Base-by-base conservation (phyloP, 192 early-diverging fungal genomes). In the Coemansia sp. region DNA sequence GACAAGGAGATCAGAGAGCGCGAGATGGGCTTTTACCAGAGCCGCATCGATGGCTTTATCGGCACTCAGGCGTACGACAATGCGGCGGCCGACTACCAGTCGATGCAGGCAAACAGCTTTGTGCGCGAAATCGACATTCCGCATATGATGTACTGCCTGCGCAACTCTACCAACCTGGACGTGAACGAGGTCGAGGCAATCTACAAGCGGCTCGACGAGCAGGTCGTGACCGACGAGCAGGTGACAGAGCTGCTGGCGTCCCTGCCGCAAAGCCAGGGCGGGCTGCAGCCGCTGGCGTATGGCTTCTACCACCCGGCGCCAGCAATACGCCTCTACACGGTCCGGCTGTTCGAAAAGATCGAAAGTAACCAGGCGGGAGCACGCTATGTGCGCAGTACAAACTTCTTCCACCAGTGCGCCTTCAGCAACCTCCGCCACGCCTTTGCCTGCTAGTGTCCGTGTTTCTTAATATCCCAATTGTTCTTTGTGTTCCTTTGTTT, bases 21-120 rank as follows among this genome's bases (percentile, higher is more conserved):
- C 36, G 94, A 96, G 67, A 70, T 96, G n/a, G 54, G 72, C 9
- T 86, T 87, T 32, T 87, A 92, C 79, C 70, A 87, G 40, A 86
- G 85, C 54, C 79, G 94, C 54, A 92, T 96, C 49, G 93, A 96
- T 75, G 96, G 92, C 9, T 98, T 94, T 85, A 81, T 91, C 14
- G 72, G 79, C 33, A 92, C 93, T 0, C 88, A 87, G 35, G 87
- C 89, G 0, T 95, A 92, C 77, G 76, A 87, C 73, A 87, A 91
- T 65, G 59, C 70, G 23, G 56, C 62, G n/a, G 70, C 88, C 71
- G 90, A 92, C 73, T 87, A 88, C 67, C 70, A 83, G 65, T 69
- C 77, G 7, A 79, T 77, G 75, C 69, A 89, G 54, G 74, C 84
- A 23, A 72, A 70, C 42, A 72, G 87, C 43, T 82, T 84, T 15